Evolutionary conservation across 345 rosid genomes (phyloP), one percentile per base, ranked within the genome.

Genomic region (Aquilaria malaccensis): DNA sequence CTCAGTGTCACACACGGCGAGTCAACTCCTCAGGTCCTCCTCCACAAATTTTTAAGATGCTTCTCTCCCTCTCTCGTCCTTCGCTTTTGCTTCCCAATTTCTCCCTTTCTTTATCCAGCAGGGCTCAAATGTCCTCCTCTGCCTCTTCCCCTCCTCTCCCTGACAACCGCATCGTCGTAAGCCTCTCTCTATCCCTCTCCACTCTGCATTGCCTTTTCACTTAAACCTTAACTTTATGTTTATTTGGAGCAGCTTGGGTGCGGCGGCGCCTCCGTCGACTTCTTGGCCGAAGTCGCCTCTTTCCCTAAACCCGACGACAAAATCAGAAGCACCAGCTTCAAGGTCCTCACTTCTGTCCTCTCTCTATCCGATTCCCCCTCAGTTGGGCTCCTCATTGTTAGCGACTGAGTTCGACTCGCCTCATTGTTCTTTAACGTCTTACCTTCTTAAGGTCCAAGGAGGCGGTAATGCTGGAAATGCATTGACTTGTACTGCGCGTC

Each of bases 251-350:
- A 92, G 95, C 73, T 92, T 48, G 96, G 96, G 9, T 81, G 85
- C 43, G 95, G 96, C 50, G 78, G 69, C 10, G 72, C 69, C 47
- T 33, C 64, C 15, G 75, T 91, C 12, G 98, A 86, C 80, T 85
- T 82, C 70, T 65, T 88, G 71, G 98, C 98, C 2, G 72, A 87
- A 0, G 95, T 91, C 43, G 81, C 84, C 64, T 67, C 86, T 67
- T 88, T 69, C 71, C 95, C 96, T 52, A 78, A 83, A 31, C 96
- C 96, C 3, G 96, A 92, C 22, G 95, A 92, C 46, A 92, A 92
- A 81, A 88, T 89, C 77, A 76, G 96, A 72, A 81, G 83, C 80
- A 88, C 87, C 15, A 83, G 89, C 75, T 72, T 85, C 14, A 78
- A 81, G 91, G 95, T 79, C 56, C 30, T 31, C 52, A 0, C 48